A percentile compares a stretch with the other conserved stretches of the same genome.
Conservation (phyloP, 1,284 basidiomycete genomes). For the Pyrrhoderma noxium region DNA sequence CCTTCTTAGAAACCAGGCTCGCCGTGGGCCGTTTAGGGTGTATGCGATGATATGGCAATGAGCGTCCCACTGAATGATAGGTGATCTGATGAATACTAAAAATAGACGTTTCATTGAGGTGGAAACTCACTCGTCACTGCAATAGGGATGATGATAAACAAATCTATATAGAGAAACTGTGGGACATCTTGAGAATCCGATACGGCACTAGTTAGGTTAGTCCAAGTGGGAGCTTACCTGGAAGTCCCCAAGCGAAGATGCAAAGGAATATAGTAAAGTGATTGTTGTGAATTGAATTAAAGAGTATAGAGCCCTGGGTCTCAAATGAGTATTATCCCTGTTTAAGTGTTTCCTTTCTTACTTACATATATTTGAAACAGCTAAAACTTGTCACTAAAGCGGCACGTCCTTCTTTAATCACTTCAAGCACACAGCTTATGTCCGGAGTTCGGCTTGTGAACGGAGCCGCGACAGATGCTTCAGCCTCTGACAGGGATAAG, state of each 20-base stretch:
- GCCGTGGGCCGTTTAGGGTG: constrained; percentile 92
- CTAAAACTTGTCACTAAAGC: constrained; percentile 97
- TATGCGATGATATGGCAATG: constrained; percentile 82
- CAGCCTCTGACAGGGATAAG: constrained; percentile 93
- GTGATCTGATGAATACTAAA: constrained; percentile 11
- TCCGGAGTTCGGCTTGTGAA: constrained; percentile 94
- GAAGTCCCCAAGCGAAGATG: constrained; percentile 93
- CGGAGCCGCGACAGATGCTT: constrained; percentile 98
- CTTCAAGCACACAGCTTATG: constrained; percentile 93
- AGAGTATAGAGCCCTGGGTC: constrained; percentile 77
- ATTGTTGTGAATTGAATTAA: constrained; percentile 86
- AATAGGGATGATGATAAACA: constrained; percentile 95
- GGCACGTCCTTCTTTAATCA: constrained; percentile 93
- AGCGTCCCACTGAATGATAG: constrained; percentile 75
- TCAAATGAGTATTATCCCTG: constrained; percentile 14
- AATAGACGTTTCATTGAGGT: not conserved
- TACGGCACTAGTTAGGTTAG: not conserved
- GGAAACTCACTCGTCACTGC: constrained; percentile 79
- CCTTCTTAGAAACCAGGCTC: constrained; percentile 93
- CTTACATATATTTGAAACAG: constrained; percentile 98
- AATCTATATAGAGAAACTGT: constrained; percentile 94
- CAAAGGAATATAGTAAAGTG: constrained; percentile 92
- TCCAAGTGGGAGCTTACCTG: constrained; percentile 47
- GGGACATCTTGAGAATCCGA: constrained; percentile 8
- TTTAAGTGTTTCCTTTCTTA: constrained; percentile 17